Evolutionary conservation across 306 rosid genomes (phyloP).

Genomic region (Vigna angularis): DNA sequence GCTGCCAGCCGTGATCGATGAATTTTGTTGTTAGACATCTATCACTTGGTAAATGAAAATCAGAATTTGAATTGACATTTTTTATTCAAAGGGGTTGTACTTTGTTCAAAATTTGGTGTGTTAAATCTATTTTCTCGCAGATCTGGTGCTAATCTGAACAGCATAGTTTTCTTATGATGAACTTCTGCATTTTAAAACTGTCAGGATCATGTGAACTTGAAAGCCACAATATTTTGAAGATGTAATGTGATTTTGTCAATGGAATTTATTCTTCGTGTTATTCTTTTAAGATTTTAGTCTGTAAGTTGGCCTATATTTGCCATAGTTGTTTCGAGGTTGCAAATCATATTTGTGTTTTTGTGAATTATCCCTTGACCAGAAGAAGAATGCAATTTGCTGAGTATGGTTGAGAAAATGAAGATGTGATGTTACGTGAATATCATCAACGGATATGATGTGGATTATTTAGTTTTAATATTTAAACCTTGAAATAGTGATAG

Average conservation of each 20-base stretch:
- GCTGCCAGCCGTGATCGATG: slow-evolving; percentile 35
- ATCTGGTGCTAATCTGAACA: slow-evolving; percentile 13
- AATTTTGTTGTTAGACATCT: neutral
- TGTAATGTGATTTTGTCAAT: slow-evolving; percentile 27
- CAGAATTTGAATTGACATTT: slow-evolving; percentile 4
- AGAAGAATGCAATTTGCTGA: slow-evolving; percentile 1
- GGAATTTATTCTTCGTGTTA: neutral
- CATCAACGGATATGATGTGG: neutral
- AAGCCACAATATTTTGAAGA: slow-evolving; percentile 14
- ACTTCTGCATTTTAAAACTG: slow-evolving; percentile 4
- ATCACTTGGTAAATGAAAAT: slow-evolving; percentile 10
- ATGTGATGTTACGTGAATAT: neutral
- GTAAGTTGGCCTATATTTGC: slow-evolving; percentile 18
- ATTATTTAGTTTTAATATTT: neutral
- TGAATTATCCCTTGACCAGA: slow-evolving; percentile 11
- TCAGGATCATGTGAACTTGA: neutral
- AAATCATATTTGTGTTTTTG: neutral
- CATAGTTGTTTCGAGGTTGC: neutral
- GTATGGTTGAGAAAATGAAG: slow-evolving; percentile 18
- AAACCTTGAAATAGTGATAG: slow-evolving; percentile 2
- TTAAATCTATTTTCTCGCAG: slow-evolving; percentile 36
- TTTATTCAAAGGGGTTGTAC: slow-evolving; percentile 4
- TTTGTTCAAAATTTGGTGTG: neutral
- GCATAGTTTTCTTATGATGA: slow-evolving; percentile 1
- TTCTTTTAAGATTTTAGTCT: slow-evolving; percentile 17